These are phyloP conservation scores for Thermothelomyces thermophilus DNA, from an alignment of 2,329 filamentous ascomycete species.

Conservation along the genomic window DNA sequence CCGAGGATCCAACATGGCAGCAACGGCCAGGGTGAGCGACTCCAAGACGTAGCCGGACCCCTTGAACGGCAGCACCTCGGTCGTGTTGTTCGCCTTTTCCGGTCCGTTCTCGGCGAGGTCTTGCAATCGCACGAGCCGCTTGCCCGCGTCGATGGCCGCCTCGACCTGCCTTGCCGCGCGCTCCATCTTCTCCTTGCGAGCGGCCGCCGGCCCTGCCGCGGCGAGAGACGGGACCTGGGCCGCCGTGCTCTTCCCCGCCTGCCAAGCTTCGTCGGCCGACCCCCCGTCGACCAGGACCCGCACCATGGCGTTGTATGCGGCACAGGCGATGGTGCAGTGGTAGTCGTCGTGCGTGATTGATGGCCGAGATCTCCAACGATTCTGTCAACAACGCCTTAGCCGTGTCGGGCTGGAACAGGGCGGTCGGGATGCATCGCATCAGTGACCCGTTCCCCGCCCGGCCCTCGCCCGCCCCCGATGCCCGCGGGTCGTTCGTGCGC, in stretches of 20 bases:
- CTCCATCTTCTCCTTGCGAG: not conserved
- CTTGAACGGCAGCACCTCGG: conserved; percentile 25
- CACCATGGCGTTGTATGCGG: conserved; percentile 36
- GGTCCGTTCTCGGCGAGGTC: conserved; percentile 31
- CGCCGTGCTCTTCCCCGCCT: conserved; percentile 20
- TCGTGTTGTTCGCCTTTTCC: conserved; percentile 26
- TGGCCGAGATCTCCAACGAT: conserved; percentile 32
- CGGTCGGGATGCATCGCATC: conserved; percentile 43
- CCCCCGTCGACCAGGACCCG: conserved; percentile 28
- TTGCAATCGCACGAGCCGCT: conserved; percentile 20
- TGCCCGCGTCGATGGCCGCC: conserved; percentile 28
- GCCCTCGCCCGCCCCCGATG: conserved; percentile 34
- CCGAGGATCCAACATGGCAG: conserved; percentile 36
- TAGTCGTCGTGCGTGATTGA: conserved; percentile 26
- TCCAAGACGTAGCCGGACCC: conserved; percentile 39
- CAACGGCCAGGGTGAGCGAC: conserved; percentile 35
- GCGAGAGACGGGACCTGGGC: not conserved
- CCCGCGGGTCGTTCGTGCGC: conserved; percentile 26
- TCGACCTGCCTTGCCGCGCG: conserved; percentile 19
- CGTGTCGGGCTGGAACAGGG: conserved; percentile 31
- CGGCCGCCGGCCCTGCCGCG: not conserved
- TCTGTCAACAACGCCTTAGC: conserved; percentile 28
- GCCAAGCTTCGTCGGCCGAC: conserved; percentile 26
- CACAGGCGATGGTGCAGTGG: conserved; percentile 28
- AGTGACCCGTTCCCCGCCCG: conserved; percentile 40